Evolutionary conservation across 2,329 filamentous ascomycete species (phyloP).

Genomic region (Ceratocystis ficicola): DNA sequence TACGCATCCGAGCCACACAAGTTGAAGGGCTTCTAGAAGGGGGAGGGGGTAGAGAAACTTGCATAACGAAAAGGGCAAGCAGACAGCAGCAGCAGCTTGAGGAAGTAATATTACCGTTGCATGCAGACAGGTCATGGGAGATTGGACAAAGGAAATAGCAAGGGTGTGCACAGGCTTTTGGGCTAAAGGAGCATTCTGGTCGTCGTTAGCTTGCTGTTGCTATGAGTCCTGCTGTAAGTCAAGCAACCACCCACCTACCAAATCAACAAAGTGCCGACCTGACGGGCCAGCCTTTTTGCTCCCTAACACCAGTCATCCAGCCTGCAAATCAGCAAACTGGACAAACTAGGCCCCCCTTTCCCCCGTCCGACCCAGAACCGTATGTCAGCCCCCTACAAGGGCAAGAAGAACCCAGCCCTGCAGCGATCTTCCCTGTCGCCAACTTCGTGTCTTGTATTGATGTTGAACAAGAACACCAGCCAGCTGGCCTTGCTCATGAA

Average conservation of each 20-base stretch:
- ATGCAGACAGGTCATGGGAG: not conserved
- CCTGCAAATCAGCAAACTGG: not conserved
- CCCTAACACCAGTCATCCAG: not conserved
- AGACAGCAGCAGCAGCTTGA: not conserved
- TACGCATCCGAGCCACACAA: not conserved
- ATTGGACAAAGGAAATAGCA: not conserved
- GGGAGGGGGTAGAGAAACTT: not conserved
- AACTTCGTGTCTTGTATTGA: no score
- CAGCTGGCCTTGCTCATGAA: no score
- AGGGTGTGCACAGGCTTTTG: not conserved
- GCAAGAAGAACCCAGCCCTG: no score
- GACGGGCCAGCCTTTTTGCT: not conserved
- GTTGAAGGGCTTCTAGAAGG: slow-evolving; percentile 10
- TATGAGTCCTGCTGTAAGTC: no score
- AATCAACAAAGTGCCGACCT: slow-evolving; percentile 3
- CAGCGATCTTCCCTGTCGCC: no score
- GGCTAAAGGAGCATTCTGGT: no score
- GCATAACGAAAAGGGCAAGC: not conserved
- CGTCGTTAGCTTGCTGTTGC: no score
- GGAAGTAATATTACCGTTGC: not conserved
- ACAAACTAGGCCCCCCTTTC: no score
- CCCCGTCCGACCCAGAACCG: no score
- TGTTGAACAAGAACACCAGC: no score
- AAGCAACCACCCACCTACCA: not conserved
- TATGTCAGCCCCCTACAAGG: no score